A percentile compares a stretch with the other conserved stretches of the same genome.
Conservation (phyloP, 2,329 filamentous ascomycete genomes). For the Zopfia rhizophila region DNA sequence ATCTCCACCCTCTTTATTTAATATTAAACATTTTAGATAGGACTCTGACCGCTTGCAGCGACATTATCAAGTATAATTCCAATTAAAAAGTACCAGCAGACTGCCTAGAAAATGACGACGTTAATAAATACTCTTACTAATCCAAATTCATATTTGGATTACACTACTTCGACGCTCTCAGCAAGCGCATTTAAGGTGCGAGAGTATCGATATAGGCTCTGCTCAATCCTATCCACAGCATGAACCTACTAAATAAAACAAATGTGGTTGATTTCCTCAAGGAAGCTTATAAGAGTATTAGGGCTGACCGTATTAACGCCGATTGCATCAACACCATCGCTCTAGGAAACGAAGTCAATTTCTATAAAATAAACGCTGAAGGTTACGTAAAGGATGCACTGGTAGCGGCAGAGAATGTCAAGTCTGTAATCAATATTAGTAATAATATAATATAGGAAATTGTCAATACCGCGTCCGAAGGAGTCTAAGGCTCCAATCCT, state of each 20-base stretch:
- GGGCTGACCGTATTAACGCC: constrained; percentile 9
- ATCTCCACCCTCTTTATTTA: not conserved
- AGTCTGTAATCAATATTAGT: constrained; percentile 1
- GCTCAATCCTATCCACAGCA: constrained; percentile 7
- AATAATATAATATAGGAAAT: constrained; percentile 5
- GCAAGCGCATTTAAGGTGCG: not conserved
- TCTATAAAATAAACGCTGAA: constrained; percentile 1
- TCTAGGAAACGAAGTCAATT: constrained; percentile 10
- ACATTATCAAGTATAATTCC: constrained; percentile 11
- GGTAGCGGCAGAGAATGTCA: not conserved
- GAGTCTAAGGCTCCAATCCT: not conserved
- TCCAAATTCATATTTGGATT: constrained; percentile 10
- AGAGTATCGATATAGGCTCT: constrained; percentile 7
- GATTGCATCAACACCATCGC: constrained; percentile 12
- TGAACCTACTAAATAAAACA: constrained; percentile 2
- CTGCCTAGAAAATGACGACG: constrained; percentile 4
- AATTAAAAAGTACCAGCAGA: constrained; percentile 1
- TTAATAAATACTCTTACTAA: constrained; percentile 7
- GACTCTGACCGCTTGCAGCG: constrained; percentile 1
- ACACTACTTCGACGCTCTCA: constrained; percentile 9
- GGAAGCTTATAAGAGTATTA: constrained; percentile 5
- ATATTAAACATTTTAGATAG: not conserved
- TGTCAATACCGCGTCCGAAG: constrained; percentile 4
- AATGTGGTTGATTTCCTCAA: constrained; percentile 6
- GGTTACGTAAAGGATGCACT: constrained; percentile 4